Conservation (phyloP, 805 yeast genomes). For the Metschnikowia gelsemii region DNA sequence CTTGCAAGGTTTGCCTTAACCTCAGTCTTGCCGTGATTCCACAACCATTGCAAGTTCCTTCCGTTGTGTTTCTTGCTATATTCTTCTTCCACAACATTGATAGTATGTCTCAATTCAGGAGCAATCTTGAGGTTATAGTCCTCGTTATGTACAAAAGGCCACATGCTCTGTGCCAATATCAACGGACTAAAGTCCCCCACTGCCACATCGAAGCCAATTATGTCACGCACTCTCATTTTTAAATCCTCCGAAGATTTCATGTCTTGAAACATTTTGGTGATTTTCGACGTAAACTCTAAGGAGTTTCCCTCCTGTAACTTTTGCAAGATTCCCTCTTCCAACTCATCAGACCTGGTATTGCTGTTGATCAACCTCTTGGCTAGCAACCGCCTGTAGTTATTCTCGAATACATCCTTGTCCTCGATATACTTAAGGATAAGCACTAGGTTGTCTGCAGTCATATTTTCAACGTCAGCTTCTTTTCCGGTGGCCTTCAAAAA, state of each 20-base stretch:
- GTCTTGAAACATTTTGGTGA: slow-evolving; percentile 95
- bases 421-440: slow-evolving; percentile 81
- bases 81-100: slow-evolving; percentile 63
- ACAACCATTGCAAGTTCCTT: slow-evolving; percentile 89
- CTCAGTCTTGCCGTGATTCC: slow-evolving; percentile 93
- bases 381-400: slow-evolving; percentile 82
- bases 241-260: slow-evolving; percentile 81
- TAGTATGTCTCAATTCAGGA: slow-evolving; percentile 57
- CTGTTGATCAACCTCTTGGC: slow-evolving; percentile 88
- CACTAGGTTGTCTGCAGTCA: slow-evolving; percentile 84
- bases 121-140: slow-evolving; percentile 59
- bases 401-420: slow-evolving; percentile 94
- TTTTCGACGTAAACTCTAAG: slow-evolving; percentile 87
- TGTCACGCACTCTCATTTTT: slow-evolving; percentile 54
- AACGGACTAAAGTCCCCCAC: slow-evolving; percentile 60
- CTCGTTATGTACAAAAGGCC: slow-evolving; percentile 64
- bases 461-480: slow-evolving; percentile 65
- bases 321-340: slow-evolving; percentile 82
- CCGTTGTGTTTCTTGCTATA: slow-evolving; percentile 80
- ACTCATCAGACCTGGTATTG: slow-evolving; percentile 79
- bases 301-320: slow-evolving; percentile 87
- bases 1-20: slow-evolving; percentile 80
- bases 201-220: slow-evolving; percentile 21
- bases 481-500: slow-evolving; percentile 74
- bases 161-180: slow-evolving; percentile 83